phyloP scores from a whole-genome alignment of 2,329 filamentous ascomycete species.

The Hypocrella siamensis region DNA sequence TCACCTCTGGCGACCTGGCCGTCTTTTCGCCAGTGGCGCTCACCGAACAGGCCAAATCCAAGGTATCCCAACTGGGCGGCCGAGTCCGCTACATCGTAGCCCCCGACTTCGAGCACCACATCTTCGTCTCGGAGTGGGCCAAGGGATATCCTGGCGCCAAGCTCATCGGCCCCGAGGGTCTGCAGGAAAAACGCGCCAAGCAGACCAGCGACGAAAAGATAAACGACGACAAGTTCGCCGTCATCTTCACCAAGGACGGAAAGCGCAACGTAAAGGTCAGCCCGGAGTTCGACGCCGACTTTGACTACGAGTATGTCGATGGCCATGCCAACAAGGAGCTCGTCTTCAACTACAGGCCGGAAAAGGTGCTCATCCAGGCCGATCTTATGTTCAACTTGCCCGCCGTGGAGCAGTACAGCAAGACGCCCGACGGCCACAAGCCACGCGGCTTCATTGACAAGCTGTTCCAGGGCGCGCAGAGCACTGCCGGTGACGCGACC shows the following conservation, averaged over 20 bases:
- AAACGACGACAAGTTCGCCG: conserved; percentile 40
- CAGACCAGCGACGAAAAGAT: conserved; percentile 30
- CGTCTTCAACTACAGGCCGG: conserved; percentile 71
- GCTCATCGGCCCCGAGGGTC: conserved; percentile 67
- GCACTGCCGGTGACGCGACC: conserved; percentile 46
- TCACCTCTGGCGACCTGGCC: conserved; percentile 62
- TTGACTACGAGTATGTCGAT: conserved; percentile 72
- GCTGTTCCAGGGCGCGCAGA: conserved; percentile 38
- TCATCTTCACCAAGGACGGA: conserved; percentile 49
- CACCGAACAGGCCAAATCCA: conserved; percentile 54
- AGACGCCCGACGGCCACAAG: conserved; percentile 25
- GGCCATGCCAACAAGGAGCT: conserved; percentile 73
- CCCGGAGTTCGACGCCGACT: conserved; percentile 72
- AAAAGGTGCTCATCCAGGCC: conserved; percentile 67
- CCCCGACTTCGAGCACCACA: conserved; percentile 85
- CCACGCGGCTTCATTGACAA: conserved; percentile 22
- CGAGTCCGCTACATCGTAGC: conserved; percentile 74
- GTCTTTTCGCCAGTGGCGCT: conserved; percentile 87
- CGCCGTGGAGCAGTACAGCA: conserved; percentile 74
- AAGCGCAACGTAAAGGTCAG: conserved; percentile 40
- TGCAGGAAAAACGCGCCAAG: conserved; percentile 65
- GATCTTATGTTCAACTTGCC: conserved; percentile 90
- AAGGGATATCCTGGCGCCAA: conserved; percentile 61
- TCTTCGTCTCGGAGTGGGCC: conserved; percentile 79
- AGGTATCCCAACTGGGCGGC: conserved; percentile 48